A percentile compares a stretch with the other conserved stretches of the same genome.
Evolutionary conservation across 2,329 filamentous ascomycete species (phyloP).

Genomic region (Byssoonygena ceratinophila): DNA sequence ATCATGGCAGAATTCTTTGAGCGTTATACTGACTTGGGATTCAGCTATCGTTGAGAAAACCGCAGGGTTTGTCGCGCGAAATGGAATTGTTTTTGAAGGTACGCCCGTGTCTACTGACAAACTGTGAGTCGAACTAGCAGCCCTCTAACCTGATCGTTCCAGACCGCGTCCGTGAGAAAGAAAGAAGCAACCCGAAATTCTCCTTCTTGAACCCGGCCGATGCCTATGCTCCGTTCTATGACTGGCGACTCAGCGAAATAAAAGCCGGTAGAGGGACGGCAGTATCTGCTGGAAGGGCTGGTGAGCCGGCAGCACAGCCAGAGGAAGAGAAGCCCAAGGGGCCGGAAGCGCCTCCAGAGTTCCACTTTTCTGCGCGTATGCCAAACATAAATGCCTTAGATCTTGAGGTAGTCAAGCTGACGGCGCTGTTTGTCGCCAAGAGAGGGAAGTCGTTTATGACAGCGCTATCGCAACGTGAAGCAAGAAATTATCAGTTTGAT

Average conservation of each 20-base stretch:
- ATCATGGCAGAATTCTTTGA: background rate
- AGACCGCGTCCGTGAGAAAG: slow-evolving; percentile 75
- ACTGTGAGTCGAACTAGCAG: background rate
- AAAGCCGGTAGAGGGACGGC: slow-evolving; percentile 70
- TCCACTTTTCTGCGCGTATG: slow-evolving; percentile 91
- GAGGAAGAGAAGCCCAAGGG: slow-evolving; percentile 61
- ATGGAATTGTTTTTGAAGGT: slow-evolving; percentile 57
- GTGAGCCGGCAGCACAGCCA: slow-evolving; percentile 47
- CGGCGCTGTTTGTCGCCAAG: slow-evolving; percentile 83
- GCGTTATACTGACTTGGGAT: slow-evolving; percentile 22
- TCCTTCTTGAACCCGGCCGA: slow-evolving; percentile 73
- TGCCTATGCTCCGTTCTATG: slow-evolving; percentile 77
- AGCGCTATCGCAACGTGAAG: slow-evolving; percentile 74
- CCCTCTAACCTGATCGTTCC: background rate
- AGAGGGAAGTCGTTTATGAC: slow-evolving; percentile 90
- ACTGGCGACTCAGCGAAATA: slow-evolving; percentile 83
- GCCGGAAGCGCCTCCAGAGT: slow-evolving; percentile 73
- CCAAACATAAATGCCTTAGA: slow-evolving; percentile 94
- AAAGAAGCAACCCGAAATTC: slow-evolving; percentile 77
- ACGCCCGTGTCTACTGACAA: slow-evolving; percentile 12
- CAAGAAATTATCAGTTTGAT: slow-evolving; percentile 87
- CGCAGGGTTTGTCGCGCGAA: slow-evolving; percentile 73
- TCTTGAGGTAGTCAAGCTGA: slow-evolving; percentile 61
- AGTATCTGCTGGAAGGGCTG: slow-evolving; percentile 62
- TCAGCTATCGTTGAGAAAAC: slow-evolving; percentile 77